Base-by-base conservation (phyloP, 2,329 filamentous ascomycete species). In the Fusarium sp. region DNA sequence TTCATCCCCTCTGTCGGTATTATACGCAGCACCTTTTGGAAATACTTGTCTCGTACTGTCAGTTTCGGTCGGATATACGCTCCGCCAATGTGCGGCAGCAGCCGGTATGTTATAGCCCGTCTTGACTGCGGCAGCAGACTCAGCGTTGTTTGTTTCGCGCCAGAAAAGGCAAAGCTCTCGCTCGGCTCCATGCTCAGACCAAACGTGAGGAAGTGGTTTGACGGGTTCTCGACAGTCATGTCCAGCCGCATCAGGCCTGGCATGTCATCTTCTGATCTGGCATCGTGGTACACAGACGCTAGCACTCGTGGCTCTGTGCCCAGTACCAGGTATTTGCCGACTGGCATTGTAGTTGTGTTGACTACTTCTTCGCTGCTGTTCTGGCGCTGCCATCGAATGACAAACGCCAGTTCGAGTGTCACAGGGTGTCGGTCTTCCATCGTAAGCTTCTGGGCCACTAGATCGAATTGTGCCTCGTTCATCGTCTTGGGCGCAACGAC, bases 191-290 rank as follows among this genome's bases (percentile, higher is more conserved):
- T 96, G 25, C 83, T 88, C 44, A 98, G 77, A 28, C 91, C 93
- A 77, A 99, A 99, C 0, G 93, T 97, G 45, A 99, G 85, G 77
- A 97, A 96, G 75, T 99, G 95, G 74, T 88, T 90, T 0, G 94
- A 97, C 0, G 93, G 91, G 74, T 99, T 99, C 77, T 99, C 95
- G 53, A 99, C 87, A 4, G 88, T 92, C 73, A 86, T 73, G 38
- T 83, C 78, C 12, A 88, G 74, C 53, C 80, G 77, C 40, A 85
- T 64, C 8, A 85, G 70, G 10, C 70, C 53, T 49, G 75, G 55
- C 38, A 67, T 62, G 25, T 70, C 66, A 10, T 71, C 70, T 7
- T 73, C 71, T 4, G 73, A 11, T 22, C 39, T 39, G 4, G 32
- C 70, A 19, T 76, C 73, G 65, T 85, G 82, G 4, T 81, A 78